A percentile compares a stretch with the other conserved stretches of the same genome.
These are phyloP conservation scores for Rosa chinensis DNA, from an alignment of 306 rosid species.

Conservation along the genomic window DNA sequence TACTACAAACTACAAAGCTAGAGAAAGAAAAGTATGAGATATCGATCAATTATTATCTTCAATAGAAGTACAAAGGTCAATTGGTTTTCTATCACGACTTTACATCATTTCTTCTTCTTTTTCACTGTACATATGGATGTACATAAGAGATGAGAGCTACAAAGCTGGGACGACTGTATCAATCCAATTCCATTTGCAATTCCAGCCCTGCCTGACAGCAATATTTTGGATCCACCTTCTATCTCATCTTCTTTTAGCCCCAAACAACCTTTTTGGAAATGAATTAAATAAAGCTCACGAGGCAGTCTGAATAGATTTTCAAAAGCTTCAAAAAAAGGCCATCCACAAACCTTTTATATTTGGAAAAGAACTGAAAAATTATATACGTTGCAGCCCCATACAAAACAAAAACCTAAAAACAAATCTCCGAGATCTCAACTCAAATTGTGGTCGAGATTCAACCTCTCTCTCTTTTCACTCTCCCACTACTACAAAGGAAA, in stretches of 20 bases:
- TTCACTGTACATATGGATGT: constrained; percentile 35
- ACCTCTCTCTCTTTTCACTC: constrained; percentile 19
- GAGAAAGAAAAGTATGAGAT: background rate
- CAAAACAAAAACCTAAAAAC: constrained; percentile 55
- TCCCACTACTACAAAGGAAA: constrained; percentile 30
- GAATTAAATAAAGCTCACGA: constrained; percentile 38
- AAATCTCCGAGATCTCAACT: constrained; percentile 45
- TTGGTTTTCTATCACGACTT: constrained; percentile 22
- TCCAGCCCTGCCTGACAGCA: constrained; percentile 35
- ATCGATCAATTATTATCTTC: constrained; percentile 29
- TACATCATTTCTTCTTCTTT: constrained; percentile 28
- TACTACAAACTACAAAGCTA: background rate
- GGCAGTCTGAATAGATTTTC: constrained; percentile 30
- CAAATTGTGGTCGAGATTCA: constrained; percentile 71
- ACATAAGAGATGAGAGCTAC: background rate
- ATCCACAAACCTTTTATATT: constrained; percentile 48
- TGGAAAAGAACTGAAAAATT: constrained; percentile 16
- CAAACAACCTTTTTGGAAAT: background rate
- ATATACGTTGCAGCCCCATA: constrained; percentile 34
- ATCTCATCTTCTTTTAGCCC: background rate
- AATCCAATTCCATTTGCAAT: constrained; percentile 30
- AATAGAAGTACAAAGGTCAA: constrained; percentile 30
- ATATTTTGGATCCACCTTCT: background rate
- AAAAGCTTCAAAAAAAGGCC: constrained; percentile 45
- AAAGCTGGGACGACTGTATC: constrained; percentile 7